A percentile compares a stretch with the other conserved stretches of the same genome.
Conservation (phyloP, 2,329 filamentous ascomycete genomes). For the Nothophoma quercina region DNA sequence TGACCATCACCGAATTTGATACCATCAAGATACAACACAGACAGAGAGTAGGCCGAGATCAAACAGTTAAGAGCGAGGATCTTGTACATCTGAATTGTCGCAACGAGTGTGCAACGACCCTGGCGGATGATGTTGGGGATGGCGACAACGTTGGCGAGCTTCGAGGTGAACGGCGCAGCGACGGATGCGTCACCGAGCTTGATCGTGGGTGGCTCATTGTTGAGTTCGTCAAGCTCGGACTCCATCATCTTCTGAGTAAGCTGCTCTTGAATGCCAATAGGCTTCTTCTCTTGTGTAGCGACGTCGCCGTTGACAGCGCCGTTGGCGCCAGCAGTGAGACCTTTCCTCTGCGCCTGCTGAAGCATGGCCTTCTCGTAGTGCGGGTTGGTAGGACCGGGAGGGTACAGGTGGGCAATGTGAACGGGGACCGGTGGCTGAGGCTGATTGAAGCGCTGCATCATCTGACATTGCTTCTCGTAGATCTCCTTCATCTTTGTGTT, state of each 20-base stretch:
- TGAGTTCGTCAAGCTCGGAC: constrained; percentile 73
- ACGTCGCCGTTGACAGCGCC: constrained; percentile 39
- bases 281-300: constrained; percentile 51
- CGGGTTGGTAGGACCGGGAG: constrained; percentile 89
- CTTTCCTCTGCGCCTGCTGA: constrained; percentile 82
- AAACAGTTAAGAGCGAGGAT: constrained; percentile 97
- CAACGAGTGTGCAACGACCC: constrained; percentile 94
- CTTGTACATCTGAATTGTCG: constrained; percentile 99
- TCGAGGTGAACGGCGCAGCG: constrained; percentile 96
- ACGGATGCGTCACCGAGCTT: constrained; percentile 98
- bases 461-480: constrained; percentile 90
- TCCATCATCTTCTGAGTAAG: constrained; percentile 87
- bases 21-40: constrained; percentile 93
- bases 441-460: constrained; percentile 97
- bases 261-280: constrained; percentile 82
- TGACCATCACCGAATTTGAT: constrained; percentile 99
- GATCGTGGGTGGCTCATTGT: constrained; percentile 90
- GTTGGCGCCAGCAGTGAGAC: constrained; percentile 63
- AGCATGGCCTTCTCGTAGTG: constrained; percentile 92
- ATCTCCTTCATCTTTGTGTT: constrained; percentile 98
- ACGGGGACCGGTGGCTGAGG: constrained; percentile 89
- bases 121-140: constrained; percentile 99
- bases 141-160: constrained; percentile 94
- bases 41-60: constrained; percentile 96
- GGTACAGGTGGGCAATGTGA: constrained; percentile 92